Evolutionary conservation across 768 basidiomycete genomes (phyloP), one percentile per base, ranked within the genome.

Genomic region (Agaricus subrufescens): DNA sequence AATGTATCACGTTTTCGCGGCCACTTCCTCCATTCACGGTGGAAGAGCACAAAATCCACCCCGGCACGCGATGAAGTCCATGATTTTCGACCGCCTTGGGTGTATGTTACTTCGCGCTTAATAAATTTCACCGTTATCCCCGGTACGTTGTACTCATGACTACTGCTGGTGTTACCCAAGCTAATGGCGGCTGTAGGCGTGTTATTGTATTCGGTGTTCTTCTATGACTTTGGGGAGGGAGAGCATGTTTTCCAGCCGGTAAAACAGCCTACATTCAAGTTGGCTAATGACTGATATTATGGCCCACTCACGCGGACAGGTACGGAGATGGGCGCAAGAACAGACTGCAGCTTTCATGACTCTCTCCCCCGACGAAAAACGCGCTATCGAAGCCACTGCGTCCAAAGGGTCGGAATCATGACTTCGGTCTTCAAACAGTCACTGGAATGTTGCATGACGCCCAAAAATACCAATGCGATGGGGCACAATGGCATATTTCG

Each of bases 171-270:
- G 15, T 48, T 26, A 19, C 29, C 14, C 57, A 45, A 37, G 8
- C 26, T 39, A 52, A 8, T 15, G 51, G 58, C 42, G 11, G 34
- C 39, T 27, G n/a, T 60, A 88, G 86, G 72, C 25, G 70, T 78
- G n/a, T 65, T 74, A 14, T 39, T 82, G 3, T 89, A 88, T 59
- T 76, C 76, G 2, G 71, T 84, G 23, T 84, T 89, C 65, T 67
- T 84, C 54, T 78, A 81, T 50, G 85, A 89, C 65, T 88, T 81
- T 66, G 86, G 86, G 3, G 82, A 85, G n/a, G 72, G 75, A 46
- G 86, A 89, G 25, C 86, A 89, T 65, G 82, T 87, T 27, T 89
- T 86, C 67, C 79, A 77, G 67, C 82, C 84, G 25, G 86, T 87
- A 59, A 65, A 83, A 23, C 15, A 44, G 10, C n/a, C 42, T 74